Conservation (phyloP, 371 early-diverging fungal genomes). For the Mortierella sp. region DNA sequence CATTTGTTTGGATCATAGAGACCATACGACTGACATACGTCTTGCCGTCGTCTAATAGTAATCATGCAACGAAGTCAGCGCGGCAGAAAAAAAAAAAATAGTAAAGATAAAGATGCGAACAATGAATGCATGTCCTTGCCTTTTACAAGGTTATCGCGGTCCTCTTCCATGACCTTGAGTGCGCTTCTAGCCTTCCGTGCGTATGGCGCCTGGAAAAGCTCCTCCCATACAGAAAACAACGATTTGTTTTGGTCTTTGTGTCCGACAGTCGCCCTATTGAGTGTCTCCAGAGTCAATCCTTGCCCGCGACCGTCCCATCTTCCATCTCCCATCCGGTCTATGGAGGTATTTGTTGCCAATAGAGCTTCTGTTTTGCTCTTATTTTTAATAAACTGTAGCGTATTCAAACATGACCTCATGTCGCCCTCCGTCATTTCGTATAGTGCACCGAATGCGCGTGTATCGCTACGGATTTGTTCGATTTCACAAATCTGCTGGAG, state of each 20-base stretch:
- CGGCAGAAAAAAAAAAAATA: not conserved
- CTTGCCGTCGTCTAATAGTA: slow-evolving; percentile 38
- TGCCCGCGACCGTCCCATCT: slow-evolving; percentile 9
- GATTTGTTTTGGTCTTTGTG: slow-evolving; percentile 87
- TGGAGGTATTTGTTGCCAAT: not conserved
- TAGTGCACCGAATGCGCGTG: slow-evolving; percentile 79
- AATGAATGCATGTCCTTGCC: slow-evolving; percentile 12
- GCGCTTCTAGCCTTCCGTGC: slow-evolving; percentile 50
- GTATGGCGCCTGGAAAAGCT: slow-evolving; percentile 71
- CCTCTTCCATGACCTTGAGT: slow-evolving; percentile 47
- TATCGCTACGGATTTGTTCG: slow-evolving; percentile 83
- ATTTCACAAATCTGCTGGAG: slow-evolving; percentile 84
- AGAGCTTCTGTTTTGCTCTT: slow-evolving; percentile 19
- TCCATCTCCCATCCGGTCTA: slow-evolving; percentile 12
- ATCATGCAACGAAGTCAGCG: not conserved
- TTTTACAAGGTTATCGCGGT: slow-evolving; percentile 56
- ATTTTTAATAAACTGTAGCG: slow-evolving; percentile 80
- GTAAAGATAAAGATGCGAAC: not conserved
- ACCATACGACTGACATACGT: slow-evolving; percentile 66
- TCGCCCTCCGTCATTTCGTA: slow-evolving; percentile 89
- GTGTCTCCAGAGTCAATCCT: slow-evolving; percentile 69
- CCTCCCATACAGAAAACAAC: slow-evolving; percentile 84
- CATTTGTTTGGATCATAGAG: slow-evolving; percentile 69
- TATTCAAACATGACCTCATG: slow-evolving; percentile 87
- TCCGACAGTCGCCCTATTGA: slow-evolving; percentile 71